Conservation (phyloP, 139 green algal species). For the Chlorella sp. region DNA sequence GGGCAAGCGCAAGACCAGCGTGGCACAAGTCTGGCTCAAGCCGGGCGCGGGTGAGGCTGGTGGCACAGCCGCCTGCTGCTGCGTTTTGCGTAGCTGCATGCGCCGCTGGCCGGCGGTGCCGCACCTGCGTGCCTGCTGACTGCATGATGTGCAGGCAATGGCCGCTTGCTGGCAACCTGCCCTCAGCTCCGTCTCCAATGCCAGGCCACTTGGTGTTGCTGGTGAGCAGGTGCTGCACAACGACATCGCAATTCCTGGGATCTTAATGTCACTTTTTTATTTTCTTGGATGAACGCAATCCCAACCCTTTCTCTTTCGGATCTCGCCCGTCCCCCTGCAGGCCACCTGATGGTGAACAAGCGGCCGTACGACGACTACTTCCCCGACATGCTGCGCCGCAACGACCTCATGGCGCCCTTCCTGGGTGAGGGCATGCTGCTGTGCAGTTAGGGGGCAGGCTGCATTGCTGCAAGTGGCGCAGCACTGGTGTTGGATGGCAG, state of each 20-base stretch:
- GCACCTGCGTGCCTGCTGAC: no score
- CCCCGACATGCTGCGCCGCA: constrained; percentile 54
- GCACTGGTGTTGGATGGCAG: not conserved
- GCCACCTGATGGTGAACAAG: constrained; percentile 79
- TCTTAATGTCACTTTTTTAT: no score
- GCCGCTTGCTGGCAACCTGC: no score
- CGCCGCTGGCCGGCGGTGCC: no score
- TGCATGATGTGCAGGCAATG: no score
- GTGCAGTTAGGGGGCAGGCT: not conserved
- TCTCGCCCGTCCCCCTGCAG: no score
- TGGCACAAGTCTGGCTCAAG: constrained; percentile 65
- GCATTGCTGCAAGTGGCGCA: not conserved
- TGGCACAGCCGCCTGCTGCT: not conserved
- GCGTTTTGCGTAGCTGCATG: not conserved
- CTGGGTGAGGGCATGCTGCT: constrained; percentile 43
- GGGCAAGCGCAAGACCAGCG: constrained; percentile 73
- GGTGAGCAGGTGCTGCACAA: no score
- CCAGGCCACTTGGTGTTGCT: no score
- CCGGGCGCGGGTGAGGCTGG: constrained; percentile 44
- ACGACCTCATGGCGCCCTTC: constrained; percentile 83
- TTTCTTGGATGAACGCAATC: no score
- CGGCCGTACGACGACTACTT: constrained; percentile 80
- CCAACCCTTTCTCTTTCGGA: no score
- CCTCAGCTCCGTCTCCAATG: no score
- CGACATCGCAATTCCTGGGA: no score